A percentile compares a stretch with the other conserved stretches of the same genome.
phyloP scores from a whole-genome alignment of 441 rosid species.

The Monsonia emarginata region DNA sequence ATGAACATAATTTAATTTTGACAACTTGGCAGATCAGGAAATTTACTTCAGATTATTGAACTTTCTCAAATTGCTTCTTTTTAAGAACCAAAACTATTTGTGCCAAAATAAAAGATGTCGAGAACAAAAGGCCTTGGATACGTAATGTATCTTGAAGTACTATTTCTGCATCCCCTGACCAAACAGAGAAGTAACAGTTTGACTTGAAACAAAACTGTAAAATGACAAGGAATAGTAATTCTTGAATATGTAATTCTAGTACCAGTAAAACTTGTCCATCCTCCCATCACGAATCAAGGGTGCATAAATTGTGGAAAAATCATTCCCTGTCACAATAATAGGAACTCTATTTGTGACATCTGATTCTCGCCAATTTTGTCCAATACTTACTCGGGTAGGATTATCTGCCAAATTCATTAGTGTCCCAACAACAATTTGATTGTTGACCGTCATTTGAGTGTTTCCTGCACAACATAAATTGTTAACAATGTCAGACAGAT shows the following conservation, averaged over 20 bases:
- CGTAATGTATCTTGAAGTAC: too few species aligned
- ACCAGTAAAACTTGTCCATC: slow-evolving; percentile 96
- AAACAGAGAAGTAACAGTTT: neutral
- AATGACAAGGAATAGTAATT: slow-evolving; percentile 8
- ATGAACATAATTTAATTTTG: too few species aligned
- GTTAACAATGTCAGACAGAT: neutral
- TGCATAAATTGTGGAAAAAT: slow-evolving; percentile 71
- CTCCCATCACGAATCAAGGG: slow-evolving; percentile 98
- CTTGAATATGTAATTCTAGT: slow-evolving; percentile 17
- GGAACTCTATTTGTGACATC: slow-evolving; percentile 78
- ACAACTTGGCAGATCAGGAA: too few species aligned
- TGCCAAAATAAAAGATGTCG: too few species aligned
- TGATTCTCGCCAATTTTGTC: slow-evolving; percentile 90
- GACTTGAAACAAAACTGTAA: neutral
- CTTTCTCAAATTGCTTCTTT: too few species aligned
- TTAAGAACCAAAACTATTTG: too few species aligned
- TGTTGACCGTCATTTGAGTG: slow-evolving; percentile 89
- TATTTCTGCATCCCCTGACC: too few species aligned
- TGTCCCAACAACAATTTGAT: slow-evolving; percentile 89
- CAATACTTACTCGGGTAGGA: slow-evolving; percentile 90
- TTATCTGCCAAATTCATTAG: slow-evolving; percentile 88
- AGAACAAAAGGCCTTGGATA: too few species aligned
- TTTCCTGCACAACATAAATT: slow-evolving; percentile 39
- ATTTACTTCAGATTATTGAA: too few species aligned
- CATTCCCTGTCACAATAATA: slow-evolving; percentile 79